Base-by-base conservation (phyloP, 2,329 filamentous ascomycete species). In the Stachybotrys chlorohalonatus region DNA sequence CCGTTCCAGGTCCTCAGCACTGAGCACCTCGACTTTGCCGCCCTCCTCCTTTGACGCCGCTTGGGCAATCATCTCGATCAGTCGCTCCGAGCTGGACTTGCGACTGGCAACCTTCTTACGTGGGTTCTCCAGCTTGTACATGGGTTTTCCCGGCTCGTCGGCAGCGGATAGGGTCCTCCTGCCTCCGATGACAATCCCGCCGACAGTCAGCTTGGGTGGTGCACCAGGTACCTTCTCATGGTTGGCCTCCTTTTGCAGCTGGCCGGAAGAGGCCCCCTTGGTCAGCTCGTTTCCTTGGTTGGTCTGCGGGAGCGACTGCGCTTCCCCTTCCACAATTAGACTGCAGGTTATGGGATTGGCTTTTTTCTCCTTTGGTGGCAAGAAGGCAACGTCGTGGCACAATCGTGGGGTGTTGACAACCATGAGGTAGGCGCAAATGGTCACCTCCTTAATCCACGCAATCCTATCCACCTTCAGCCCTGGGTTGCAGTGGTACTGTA, bases 341-440 rank as follows among this genome's bases (percentile, higher is more conserved):
- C 82, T 81, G 67, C 92, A 96, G 58, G 79, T 82, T 57, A 96
- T 91, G 9, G 82, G 73, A 66, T 95, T 87, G 6, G 90, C 85
- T 55, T 83, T 82, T 54, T 87, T 87, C 58, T 90, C 86, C 62
- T 87, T 84, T 0, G 90, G 89, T 0, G 92, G 91, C 53, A 87
- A 75, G 68, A 96, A 96, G 9, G 90, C 90, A 9, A 90, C 83
- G 61, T 96, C 92, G 65, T 87, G 83, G 73, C 92, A 96, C 11
- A 96, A 82, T 1, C 90, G 85, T 0, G 91, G 90, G 0, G 92
- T 96, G 67, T 95, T 88, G 58, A 96, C 83, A 36, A 95, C 84
- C 91, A 96, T 96, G 53, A 96, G 78, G 67, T 96, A 96, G 11
- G 90, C 84, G 72, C 92, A 96, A 11, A 90, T 96, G 3, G 87